phyloP scores from a whole-genome alignment of 2,329 filamentous ascomycete genomes.

The Verticillium tricorpus region DNA sequence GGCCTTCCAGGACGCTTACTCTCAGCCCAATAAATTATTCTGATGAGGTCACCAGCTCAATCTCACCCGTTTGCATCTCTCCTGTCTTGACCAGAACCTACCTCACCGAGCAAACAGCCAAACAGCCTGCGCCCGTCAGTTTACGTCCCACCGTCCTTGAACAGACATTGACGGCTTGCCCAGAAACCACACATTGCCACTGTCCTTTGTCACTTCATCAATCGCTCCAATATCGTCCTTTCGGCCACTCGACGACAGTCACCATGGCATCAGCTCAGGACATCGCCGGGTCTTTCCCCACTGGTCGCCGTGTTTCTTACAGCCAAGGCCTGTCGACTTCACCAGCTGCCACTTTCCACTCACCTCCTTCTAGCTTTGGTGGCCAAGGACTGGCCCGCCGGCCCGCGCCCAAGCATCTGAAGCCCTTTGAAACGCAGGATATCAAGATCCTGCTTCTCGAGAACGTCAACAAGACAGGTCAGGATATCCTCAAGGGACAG shows the following conservation, averaged over 20 bases:
- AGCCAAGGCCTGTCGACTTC: conserved; percentile 69
- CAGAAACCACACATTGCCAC: background rate
- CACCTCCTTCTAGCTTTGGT: conserved; percentile 61
- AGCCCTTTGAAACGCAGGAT: conserved; percentile 92
- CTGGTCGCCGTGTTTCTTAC: conserved; percentile 43
- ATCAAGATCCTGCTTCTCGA: conserved; percentile 95
- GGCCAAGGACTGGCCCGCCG: conserved; percentile 38
- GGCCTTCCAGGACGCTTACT: too few species aligned
- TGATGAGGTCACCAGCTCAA: background rate
- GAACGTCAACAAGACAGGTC: conserved; percentile 90
- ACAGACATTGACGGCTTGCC: background rate
- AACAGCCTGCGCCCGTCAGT: background rate
- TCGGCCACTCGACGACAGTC: background rate
- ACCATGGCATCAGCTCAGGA: conserved; percentile 44
- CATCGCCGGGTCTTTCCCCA: conserved; percentile 35
- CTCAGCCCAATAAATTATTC: background rate
- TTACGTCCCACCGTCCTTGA: background rate
- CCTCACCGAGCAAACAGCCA: background rate
- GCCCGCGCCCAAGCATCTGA: conserved; percentile 67
- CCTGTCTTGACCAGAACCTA: background rate
- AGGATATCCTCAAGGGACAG: conserved; percentile 75
- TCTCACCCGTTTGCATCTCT: background rate
- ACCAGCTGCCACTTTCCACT: conserved; percentile 70
- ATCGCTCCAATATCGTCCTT: conserved; percentile 7
- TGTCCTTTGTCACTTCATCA: background rate